phyloP scores from a whole-genome alignment of 768 basidiomycete species.

The Naganishia vaughanmartiniae region DNA sequence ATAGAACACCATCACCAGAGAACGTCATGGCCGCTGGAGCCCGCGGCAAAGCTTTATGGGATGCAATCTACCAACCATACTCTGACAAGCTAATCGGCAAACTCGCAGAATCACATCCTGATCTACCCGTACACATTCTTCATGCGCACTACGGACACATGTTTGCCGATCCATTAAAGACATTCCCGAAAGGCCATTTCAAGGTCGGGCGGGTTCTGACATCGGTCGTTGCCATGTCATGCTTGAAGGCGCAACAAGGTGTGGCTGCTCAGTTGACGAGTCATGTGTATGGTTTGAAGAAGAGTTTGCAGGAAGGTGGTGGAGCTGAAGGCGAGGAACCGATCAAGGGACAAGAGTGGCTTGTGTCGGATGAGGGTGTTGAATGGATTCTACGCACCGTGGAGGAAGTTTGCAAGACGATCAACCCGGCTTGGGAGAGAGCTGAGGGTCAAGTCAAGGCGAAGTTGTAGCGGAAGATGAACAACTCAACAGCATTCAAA shows the following conservation, averaged over 20 bases:
- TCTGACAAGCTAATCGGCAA: slow-evolving; percentile 84
- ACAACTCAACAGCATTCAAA: background rate
- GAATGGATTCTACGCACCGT: slow-evolving; percentile 84
- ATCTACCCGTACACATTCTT: slow-evolving; percentile 67
- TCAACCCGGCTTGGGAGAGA: slow-evolving; percentile 50
- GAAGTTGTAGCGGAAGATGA: slow-evolving; percentile 58
- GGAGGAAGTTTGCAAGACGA: slow-evolving; percentile 74
- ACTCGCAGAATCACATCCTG: slow-evolving; percentile 82
- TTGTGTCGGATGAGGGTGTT: slow-evolving; percentile 78
- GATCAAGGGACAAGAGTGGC: slow-evolving; percentile 61
- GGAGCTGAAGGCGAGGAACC: slow-evolving; percentile 61
- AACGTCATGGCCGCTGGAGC: slow-evolving; percentile 64
- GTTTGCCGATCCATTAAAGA: slow-evolving; percentile 49
- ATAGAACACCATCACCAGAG: slow-evolving; percentile 52
- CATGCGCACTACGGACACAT: slow-evolving; percentile 53
- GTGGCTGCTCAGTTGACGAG: slow-evolving; percentile 84
- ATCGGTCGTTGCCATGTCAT: slow-evolving; percentile 78
- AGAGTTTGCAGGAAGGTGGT: slow-evolving; percentile 62
- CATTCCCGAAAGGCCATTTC: slow-evolving; percentile 28
- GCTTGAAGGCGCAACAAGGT: slow-evolving; percentile 75
- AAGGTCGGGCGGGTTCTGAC: slow-evolving; percentile 72
- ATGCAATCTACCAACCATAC: slow-evolving; percentile 83
- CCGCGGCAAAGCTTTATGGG: slow-evolving; percentile 73
- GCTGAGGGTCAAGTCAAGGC: slow-evolving; percentile 47
- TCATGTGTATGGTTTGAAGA: slow-evolving; percentile 85